Evolutionary conservation across 202 grass and related monocot genomes (phyloP).

Genomic region (Setaria viridis): DNA sequence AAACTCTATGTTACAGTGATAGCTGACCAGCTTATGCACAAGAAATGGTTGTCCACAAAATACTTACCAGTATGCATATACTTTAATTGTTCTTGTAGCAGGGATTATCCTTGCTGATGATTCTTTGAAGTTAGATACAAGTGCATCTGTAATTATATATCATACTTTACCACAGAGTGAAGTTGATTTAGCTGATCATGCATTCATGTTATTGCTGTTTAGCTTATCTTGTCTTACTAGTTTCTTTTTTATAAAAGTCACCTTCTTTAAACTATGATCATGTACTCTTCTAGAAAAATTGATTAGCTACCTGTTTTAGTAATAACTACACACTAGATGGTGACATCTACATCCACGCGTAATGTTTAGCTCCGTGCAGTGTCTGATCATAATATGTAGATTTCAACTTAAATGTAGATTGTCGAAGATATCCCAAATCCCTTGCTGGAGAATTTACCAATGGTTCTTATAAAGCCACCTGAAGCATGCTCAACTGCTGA

Average conservation of each 20-base stretch:
- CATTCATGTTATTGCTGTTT: background rate
- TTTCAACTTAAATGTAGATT: conserved; percentile 64
- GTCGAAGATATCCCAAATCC: conserved; percentile 76
- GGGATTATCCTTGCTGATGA: background rate
- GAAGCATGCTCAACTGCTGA: conserved; percentile 95
- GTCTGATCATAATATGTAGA: conserved; percentile 26
- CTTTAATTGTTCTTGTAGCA: background rate
- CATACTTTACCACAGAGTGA: conserved; percentile 22
- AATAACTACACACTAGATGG: conserved; percentile 1
- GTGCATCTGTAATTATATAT: conserved; percentile 1
- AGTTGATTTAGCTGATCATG: conserved; percentile 24
- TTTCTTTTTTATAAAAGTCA: background rate
- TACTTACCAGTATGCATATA: background rate
- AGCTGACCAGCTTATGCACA: background rate
- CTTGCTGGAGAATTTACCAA: conserved; percentile 67
- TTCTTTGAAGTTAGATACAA: background rate
- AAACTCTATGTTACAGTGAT: conserved; percentile 9
- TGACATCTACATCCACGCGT: conserved; percentile 28
- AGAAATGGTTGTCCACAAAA: conserved; percentile 23
- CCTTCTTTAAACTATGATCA: background rate
- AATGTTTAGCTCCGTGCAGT: conserved; percentile 25
- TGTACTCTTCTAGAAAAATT: background rate
- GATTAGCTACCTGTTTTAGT: background rate
- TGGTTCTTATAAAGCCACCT: conserved; percentile 94
- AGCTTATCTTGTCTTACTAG: background rate